Evolutionary conservation across 139 green algal genomes (phyloP).

Genomic region (Penium margaritaceum): DNA sequence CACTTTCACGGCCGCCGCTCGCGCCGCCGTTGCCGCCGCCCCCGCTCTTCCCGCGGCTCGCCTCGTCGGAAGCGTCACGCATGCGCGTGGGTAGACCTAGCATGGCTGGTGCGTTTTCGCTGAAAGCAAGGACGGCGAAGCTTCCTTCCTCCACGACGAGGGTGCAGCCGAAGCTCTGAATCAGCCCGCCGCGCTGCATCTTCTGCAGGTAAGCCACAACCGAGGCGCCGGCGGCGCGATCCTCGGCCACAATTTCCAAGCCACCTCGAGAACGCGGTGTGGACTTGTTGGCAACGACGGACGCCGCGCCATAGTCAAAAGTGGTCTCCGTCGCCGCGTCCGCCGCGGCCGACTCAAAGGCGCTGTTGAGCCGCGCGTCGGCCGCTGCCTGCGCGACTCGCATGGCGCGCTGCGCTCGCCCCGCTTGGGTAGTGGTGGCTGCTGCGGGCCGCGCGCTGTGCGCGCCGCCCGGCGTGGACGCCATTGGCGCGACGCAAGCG

Average conservation of each 20-base stretch:
- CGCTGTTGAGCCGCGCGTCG: slow-evolving; percentile 21
- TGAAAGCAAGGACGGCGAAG: background rate
- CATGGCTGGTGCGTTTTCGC: background rate
- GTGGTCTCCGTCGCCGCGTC: too few relatives aligned
- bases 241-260: slow-evolving; percentile 21
- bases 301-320: too few relatives aligned
- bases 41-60: too few relatives aligned
- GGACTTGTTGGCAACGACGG: too few relatives aligned
- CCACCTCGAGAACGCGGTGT: too few relatives aligned
- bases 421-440: too few relatives aligned
- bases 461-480: too few relatives aligned
- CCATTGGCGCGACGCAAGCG: too few relatives aligned
- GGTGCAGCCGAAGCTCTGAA: slow-evolving; percentile 3
- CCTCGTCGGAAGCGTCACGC: too few relatives aligned
- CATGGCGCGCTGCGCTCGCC: background rate
- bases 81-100: background rate
- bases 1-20: too few relatives aligned
- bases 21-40: too few relatives aligned
- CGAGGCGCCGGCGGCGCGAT: slow-evolving; percentile 2
- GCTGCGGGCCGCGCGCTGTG: too few relatives aligned
- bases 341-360: slow-evolving; percentile 29
- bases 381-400: slow-evolving; percentile 22
- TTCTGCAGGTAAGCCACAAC: slow-evolving; percentile 38
- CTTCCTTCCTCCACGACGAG: background rate
- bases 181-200: slow-evolving; percentile 6